These are phyloP conservation scores for Hygrocybe punicea DNA, from an alignment of 768 basidiomycete species.

Conservation along the genomic window DNA sequence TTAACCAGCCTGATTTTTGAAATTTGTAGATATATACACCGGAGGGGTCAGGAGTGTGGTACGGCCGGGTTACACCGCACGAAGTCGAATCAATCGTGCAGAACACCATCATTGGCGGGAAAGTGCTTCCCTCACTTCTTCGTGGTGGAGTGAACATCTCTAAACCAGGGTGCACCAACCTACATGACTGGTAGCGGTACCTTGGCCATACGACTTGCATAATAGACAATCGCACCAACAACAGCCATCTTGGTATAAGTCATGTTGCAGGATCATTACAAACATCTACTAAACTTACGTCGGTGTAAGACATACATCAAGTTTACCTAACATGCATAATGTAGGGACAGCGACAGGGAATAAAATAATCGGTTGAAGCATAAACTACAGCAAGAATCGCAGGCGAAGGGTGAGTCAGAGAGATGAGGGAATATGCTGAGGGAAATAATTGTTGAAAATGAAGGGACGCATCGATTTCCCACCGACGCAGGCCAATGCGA, in stretches of 20 bases:
- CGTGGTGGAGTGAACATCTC: slow-evolving; percentile 82
- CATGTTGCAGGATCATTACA: neutral
- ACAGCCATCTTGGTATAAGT: no score
- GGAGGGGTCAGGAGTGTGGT: slow-evolving; percentile 83
- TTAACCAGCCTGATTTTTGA: slow-evolving; percentile 5
- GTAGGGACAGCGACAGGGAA: neutral
- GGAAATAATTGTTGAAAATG: no score
- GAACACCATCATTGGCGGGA: slow-evolving; percentile 82
- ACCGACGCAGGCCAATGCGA: no score
- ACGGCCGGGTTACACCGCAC: slow-evolving; percentile 88
- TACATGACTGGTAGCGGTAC: slow-evolving; percentile 65
- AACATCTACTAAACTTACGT: neutral
- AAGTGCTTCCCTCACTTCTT: slow-evolving; percentile 79
- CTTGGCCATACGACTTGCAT: no score
- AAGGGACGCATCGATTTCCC: no score
- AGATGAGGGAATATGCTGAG: no score
- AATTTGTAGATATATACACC: slow-evolving; percentile 75
- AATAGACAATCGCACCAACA: no score
- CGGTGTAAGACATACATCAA: neutral
- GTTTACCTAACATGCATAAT: no score
- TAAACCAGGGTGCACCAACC: slow-evolving; percentile 59
- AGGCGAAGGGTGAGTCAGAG: no score
- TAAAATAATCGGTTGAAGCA: no score
- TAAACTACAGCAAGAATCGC: no score
- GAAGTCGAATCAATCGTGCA: slow-evolving; percentile 83